Evolutionary conservation across 2,329 filamentous ascomycete genomes (phyloP).

Genomic region (Pyrenophora teres): DNA sequence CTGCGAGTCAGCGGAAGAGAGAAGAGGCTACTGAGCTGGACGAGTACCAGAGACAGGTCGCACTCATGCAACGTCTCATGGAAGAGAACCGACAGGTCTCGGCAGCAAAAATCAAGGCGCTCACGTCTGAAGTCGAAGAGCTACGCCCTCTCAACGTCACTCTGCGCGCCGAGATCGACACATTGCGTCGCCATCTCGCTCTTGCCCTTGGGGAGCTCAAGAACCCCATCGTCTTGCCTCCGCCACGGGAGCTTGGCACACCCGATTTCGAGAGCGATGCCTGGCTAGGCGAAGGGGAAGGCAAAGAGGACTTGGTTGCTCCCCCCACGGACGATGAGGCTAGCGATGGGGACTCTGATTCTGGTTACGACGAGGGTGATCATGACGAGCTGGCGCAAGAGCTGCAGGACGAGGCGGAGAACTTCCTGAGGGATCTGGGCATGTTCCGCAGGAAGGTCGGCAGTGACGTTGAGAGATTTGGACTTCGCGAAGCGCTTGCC

Average conservation of each 20-base stretch:
- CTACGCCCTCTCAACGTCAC: slow-evolving; percentile 61
- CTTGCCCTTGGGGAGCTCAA: slow-evolving; percentile 83
- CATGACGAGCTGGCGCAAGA: slow-evolving; percentile 61
- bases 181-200: slow-evolving; percentile 82
- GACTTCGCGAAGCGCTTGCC: slow-evolving; percentile 26
- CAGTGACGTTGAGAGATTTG: slow-evolving; percentile 75
- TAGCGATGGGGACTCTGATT: slow-evolving; percentile 47
- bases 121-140: slow-evolving; percentile 61
- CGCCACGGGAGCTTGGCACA: slow-evolving; percentile 32
- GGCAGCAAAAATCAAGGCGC: slow-evolving; percentile 89
- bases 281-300: slow-evolving; percentile 34
- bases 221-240: slow-evolving; percentile 78
- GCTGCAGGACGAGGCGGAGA: slow-evolving; percentile 83
- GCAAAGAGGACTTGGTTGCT: slow-evolving; percentile 28
- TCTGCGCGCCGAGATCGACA: slow-evolving; percentile 73
- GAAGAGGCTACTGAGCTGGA: slow-evolving; percentile 86
- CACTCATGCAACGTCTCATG: slow-evolving; percentile 91
- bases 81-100: slow-evolving; percentile 89
- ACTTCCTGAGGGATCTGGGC: slow-evolving; percentile 77
- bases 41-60: slow-evolving; percentile 90
- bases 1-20: slow-evolving; percentile 67
- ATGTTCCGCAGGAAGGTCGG: slow-evolving; percentile 84
- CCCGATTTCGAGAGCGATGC: slow-evolving; percentile 42
- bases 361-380: slow-evolving; percentile 65
- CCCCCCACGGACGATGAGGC: slow-evolving; percentile 44